Conservation (phyloP, 225 moss, liverwort and hornwort species). For the Asterella californica region DNA sequence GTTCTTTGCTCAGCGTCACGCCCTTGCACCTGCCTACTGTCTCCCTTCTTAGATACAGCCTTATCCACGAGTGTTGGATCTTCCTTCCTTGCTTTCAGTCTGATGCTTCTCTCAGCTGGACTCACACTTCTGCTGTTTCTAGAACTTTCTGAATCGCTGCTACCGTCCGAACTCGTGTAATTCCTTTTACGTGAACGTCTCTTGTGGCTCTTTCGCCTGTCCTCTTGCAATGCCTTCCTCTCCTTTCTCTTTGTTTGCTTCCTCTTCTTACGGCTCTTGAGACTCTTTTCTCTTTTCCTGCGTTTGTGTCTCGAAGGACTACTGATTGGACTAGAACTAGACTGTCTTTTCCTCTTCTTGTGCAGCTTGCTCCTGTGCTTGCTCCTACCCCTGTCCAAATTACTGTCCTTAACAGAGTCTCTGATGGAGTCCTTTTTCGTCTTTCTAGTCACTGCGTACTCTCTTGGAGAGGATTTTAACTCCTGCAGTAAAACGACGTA, state of each 20-base stretch:
- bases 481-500: conserved; percentile 12
- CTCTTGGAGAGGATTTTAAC: conserved; percentile 3
- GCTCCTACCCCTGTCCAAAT: conserved; percentile 14
- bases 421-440: neutral
- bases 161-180: neutral
- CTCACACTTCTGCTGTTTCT: neutral
- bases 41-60: neutral
- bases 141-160: neutral
- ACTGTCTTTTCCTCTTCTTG: conserved; percentile 27
- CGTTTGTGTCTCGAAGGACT: conserved; percentile 18
- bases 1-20: neutral
- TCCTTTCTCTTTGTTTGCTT: conserved; percentile 3
- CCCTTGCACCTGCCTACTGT: neutral
- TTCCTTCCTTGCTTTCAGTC: neutral
- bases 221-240: neutral
- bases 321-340: conserved; percentile 19
- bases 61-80: neutral
- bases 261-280: neutral
- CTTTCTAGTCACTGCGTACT: neutral
- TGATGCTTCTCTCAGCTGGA: neutral
- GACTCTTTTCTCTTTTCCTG: conserved; percentile 6
- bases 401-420: conserved; percentile 7
- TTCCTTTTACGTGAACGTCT: conserved; percentile 11
- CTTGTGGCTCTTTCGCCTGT: conserved; percentile 15
- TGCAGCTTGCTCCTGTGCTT: conserved; percentile 15